Conservation (phyloP, 2,329 filamentous ascomycete species). For the Pseudogymnoascus sp. region DNA sequence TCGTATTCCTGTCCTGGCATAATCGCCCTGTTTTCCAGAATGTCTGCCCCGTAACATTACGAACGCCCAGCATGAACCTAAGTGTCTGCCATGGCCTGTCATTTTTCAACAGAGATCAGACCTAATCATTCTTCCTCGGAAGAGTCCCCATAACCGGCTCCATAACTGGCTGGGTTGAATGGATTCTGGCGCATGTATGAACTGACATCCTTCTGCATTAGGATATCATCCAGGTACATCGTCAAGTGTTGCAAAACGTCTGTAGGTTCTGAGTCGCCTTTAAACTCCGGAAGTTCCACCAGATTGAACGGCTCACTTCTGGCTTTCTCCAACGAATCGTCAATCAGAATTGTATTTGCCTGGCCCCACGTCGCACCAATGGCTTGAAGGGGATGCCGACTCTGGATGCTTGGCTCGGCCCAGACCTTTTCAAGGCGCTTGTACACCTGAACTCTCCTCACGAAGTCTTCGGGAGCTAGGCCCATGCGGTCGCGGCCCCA, state of each 20-base stretch:
- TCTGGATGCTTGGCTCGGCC: constrained; percentile 41
- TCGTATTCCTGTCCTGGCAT: neutral
- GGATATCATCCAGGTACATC: constrained; percentile 51
- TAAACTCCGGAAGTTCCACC: constrained; percentile 65
- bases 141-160: neutral
- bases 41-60: neutral
- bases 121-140: neutral
- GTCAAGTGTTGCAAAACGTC: constrained; percentile 50
- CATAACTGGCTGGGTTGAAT: constrained; percentile 31
- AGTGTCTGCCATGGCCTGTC: too few species aligned
- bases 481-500: constrained; percentile 76
- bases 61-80: neutral
- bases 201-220: constrained; percentile 53
- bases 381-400: constrained; percentile 37
- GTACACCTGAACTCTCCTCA: constrained; percentile 72
- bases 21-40: neutral
- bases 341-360: constrained; percentile 79
- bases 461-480: constrained; percentile 57
- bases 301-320: constrained; percentile 77
- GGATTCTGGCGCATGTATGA: constrained; percentile 47
- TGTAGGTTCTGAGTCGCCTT: constrained; percentile 33
- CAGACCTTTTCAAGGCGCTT: constrained; percentile 74
- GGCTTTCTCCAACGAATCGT: constrained; percentile 77
- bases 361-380: constrained; percentile 58
- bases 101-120: neutral